phyloP scores from a whole-genome alignment of 2,329 filamentous ascomycete genomes.

The Sclerotinia nivalis region DNA sequence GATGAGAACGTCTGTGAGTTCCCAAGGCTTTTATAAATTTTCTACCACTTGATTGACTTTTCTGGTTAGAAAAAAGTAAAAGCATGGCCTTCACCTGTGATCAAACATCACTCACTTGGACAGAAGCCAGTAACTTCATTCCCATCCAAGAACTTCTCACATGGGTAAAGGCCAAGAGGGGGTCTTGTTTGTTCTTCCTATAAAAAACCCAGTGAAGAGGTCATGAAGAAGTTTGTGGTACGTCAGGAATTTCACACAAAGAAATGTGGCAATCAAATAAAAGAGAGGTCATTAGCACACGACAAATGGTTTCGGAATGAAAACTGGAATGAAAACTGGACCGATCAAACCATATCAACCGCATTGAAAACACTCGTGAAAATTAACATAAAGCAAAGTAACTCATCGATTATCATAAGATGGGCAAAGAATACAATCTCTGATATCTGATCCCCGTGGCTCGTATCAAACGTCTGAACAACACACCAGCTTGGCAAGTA shows the following conservation, averaged over 20 bases:
- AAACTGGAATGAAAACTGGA: not conserved
- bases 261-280: not conserved
- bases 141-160: not conserved
- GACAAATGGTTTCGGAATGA: not conserved
- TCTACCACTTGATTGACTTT: not conserved
- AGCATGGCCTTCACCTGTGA: not conserved
- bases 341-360: not conserved
- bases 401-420: not conserved
- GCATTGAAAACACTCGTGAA: not conserved
- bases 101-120: not conserved
- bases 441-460: not conserved
- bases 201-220: not conserved
- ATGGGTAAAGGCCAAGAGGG: not conserved
- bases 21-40: not conserved
- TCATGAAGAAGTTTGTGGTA: not conserved
- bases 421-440: not conserved
- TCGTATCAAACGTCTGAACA: not conserved
- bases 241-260: not conserved
- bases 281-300: not conserved
- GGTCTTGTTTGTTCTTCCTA: not conserved
- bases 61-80: not conserved
- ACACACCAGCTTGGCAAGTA: not conserved
- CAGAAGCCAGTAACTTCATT: rapidly evolving
- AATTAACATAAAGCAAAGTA: not conserved
- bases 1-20: not conserved